Evolutionary conservation across 805 yeast species (phyloP).

Genomic region (Blastobotrys muscicola): DNA sequence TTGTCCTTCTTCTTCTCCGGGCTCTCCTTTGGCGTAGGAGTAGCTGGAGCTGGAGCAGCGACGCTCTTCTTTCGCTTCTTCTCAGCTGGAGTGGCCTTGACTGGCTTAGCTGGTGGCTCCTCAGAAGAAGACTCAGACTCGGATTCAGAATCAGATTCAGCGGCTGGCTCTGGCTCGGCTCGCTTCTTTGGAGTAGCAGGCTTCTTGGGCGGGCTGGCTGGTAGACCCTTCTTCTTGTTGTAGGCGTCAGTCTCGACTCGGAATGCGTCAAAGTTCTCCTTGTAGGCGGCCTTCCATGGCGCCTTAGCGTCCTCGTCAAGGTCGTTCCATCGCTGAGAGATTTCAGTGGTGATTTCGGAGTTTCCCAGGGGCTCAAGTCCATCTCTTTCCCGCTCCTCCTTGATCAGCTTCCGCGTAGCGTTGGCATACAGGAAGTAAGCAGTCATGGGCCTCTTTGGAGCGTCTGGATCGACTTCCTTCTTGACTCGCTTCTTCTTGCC

Average conservation of each 20-base stretch:
- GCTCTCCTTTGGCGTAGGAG: conserved; percentile 13
- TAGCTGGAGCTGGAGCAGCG: conserved; percentile 7
- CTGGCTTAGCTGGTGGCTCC: conserved; percentile 1
- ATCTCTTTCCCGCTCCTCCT: conserved; percentile 52
- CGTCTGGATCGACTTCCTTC: conserved; percentile 66
- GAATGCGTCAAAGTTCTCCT: conserved; percentile 36
- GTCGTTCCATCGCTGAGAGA: conserved; percentile 71
- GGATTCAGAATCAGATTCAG: neutral
- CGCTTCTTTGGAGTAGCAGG: neutral
- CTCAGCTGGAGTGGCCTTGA: conserved; percentile 2
- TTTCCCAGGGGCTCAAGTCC: conserved; percentile 59
- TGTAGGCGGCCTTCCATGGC: conserved; percentile 53
- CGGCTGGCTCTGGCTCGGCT: neutral
- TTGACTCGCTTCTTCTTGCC: conserved; percentile 37
- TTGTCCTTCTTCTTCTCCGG: conserved; percentile 35
- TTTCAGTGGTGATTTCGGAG: conserved; percentile 68
- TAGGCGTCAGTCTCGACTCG: conserved; percentile 39
- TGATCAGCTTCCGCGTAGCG: conserved; percentile 59
- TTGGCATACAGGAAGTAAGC: conserved; percentile 74
- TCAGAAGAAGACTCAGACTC: neutral
- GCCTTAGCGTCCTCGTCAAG: conserved; percentile 61
- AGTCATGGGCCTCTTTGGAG: conserved; percentile 91
- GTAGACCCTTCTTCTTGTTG: conserved; percentile 13
- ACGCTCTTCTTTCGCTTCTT: conserved; percentile 24
- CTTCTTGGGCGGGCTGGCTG: no score